phyloP scores from a whole-genome alignment of 345 rosid genomes.

The Corchorus olitorius region DNA sequence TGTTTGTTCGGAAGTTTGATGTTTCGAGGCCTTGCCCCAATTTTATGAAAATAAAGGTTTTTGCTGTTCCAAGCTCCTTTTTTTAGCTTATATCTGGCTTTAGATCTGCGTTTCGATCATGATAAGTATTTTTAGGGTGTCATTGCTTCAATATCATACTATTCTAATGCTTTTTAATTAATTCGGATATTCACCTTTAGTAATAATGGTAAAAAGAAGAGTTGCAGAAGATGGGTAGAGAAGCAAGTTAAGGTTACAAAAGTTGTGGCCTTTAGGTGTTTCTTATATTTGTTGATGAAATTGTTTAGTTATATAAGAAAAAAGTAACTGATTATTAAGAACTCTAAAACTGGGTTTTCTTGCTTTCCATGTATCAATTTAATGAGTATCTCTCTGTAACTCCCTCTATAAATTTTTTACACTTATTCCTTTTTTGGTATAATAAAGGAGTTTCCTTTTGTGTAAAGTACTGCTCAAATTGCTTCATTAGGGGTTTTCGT shows the following conservation, averaged over 20 bases:
- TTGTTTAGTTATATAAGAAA: neutral
- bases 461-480: constrained; percentile 39
- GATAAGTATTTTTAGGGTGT: neutral
- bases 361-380: neutral
- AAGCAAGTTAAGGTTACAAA: neutral
- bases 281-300: neutral
- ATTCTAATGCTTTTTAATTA: neutral
- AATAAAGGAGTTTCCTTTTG: constrained; percentile 26
- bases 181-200: neutral
- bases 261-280: neutral
- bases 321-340: neutral
- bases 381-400: neutral
- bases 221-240: neutral
- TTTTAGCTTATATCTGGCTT: neutral
- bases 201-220: neutral
- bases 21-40: neutral
- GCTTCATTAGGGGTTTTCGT: constrained; percentile 32
- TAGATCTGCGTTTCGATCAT: neutral
- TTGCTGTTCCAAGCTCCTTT: neutral
- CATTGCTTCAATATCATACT: neutral
- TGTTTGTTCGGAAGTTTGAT: neutral
- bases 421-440: constrained; percentile 38
- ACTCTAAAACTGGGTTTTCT: neutral
- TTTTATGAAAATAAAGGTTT: neutral
- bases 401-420: neutral